phyloP scores from a whole-genome alignment of 78 protist genomes.

The Dictyostelium discoideum region dicty_2.7 NC_007088.5:7506001-7506500 shows the following conservation, averaged over 20 bases:
- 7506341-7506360: not conserved
- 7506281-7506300: not conserved
- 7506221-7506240: not conserved
- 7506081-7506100: constrained; percentile 1
- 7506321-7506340: not conserved
- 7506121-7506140: not conserved
- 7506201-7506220: not conserved
- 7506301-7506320: not conserved
- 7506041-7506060: not conserved
- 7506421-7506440: not conserved
- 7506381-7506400: constrained; percentile 11
- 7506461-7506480: not conserved
- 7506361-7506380: not conserved
- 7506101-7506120: not conserved
- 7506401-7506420: not conserved
- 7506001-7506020: not conserved
- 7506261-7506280: not conserved
- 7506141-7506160: not conserved
- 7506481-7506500: not conserved
- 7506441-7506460: not conserved
- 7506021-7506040: not conserved
- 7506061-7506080: not conserved
- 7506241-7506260: not conserved
- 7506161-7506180: not conserved
- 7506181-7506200: not conserved